Evolutionary conservation across 2,329 filamentous ascomycete genomes (phyloP), one percentile per base, ranked within the genome.

Genomic region (Penicillium verrucosum): DNA sequence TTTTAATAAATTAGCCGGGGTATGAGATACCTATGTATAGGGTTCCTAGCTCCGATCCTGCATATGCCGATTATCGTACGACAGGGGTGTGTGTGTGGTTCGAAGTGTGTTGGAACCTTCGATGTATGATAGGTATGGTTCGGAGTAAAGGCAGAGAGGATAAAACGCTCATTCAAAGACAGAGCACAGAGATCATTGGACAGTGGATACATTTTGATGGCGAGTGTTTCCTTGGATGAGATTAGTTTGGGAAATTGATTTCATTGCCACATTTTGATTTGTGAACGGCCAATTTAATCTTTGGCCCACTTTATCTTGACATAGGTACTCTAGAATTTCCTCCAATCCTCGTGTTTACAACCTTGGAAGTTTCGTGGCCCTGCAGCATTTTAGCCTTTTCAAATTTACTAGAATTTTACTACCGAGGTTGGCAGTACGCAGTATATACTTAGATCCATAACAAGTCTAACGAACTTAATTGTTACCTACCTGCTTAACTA

Each of bases 1-100:
- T 62, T 52, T 65, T 64, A 58, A 59, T 60, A 51, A 32, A 59
- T 48, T 43, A 36, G 10, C 43, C 40, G 45, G 56, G 30, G 42
- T 48, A 40, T 45, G 10, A 29, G 36, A 25, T 50, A 32, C 25
- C 25, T 49, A 45, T 11, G 45, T 51, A 62, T 59, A 60, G 40
- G 43, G 46, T 63, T 59, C 5, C 7, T 11, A 45, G 43, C 16
- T 57, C 54, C 44, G 42, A 51, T 46, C 29, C 23, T 46, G 37
- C 59, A 60, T 65, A 51, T 59, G 42, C 61, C 56, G 54, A 45
- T 14, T 37, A 51, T 54, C 5, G 25, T 49, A 60, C 32, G 49
- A 36, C 54, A 53, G 52, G 49, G 56, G 47, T 38, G 37, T 18
- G 18, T 18, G 18, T 32, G 29, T 47, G 48, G 42, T 30, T 54